A percentile compares a stretch with the other conserved stretches of the same genome.
phyloP scores from a whole-genome alignment of 192 early-diverging fungal species.

The Umbelopsis vinacea region DNA sequence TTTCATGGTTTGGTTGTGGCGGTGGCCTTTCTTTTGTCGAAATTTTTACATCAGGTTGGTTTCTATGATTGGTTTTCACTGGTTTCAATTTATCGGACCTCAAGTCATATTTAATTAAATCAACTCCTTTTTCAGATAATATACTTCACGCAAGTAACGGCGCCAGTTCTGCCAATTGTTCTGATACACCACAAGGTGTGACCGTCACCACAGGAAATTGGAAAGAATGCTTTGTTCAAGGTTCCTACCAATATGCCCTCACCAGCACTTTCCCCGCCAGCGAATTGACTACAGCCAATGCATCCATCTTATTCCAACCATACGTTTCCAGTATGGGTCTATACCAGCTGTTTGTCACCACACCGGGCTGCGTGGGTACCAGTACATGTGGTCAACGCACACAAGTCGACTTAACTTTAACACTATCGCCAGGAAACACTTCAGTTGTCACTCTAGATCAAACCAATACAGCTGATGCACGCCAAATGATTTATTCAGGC shows the following conservation, averaged over 20 bases:
- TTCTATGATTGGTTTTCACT: slow-evolving; percentile 23
- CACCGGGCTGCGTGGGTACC: slow-evolving; percentile 40
- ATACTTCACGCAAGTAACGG: slow-evolving; percentile 13
- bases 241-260: slow-evolving; percentile 38
- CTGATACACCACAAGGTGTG: neutral
- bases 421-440: slow-evolving; percentile 26
- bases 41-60: slow-evolving; percentile 39
- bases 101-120: slow-evolving; percentile 7
- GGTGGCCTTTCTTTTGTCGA: slow-evolving; percentile 36
- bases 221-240: slow-evolving; percentile 32
- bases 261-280: slow-evolving; percentile 19
- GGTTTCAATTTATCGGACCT: neutral
- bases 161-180: neutral
- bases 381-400: slow-evolving; percentile 35
- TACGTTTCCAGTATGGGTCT: slow-evolving; percentile 28
- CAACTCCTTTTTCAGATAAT: neutral
- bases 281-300: slow-evolving; percentile 21
- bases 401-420: slow-evolving; percentile 34
- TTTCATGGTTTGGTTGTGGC: slow-evolving; percentile 38
- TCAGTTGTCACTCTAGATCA: slow-evolving; percentile 28
- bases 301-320: slow-evolving; percentile 31
- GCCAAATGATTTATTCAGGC: slow-evolving; percentile 29
- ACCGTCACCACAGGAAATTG: slow-evolving; percentile 31
- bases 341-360: slow-evolving; percentile 36
- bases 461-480: slow-evolving; percentile 26